A percentile compares a stretch with the other conserved stretches of the same genome.
Evolutionary conservation across 768 basidiomycete genomes (phyloP).

Genomic region (Boletus rufocinnamomeus): DNA sequence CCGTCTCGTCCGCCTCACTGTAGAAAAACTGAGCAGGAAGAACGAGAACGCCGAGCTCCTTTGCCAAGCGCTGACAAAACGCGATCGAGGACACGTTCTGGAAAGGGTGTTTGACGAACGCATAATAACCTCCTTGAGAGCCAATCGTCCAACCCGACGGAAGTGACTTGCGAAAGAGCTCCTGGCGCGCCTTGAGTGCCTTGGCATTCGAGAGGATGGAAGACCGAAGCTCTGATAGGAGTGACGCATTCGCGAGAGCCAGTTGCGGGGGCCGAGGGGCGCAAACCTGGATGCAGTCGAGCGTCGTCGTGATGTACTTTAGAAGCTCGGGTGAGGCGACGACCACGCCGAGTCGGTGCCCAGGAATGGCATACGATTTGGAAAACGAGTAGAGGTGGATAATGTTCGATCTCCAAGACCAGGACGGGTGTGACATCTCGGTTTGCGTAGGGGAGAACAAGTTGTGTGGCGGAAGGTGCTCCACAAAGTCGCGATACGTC

Average conservation of each 20-base stretch:
- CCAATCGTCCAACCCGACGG: slow-evolving; percentile 61
- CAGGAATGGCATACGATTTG: slow-evolving; percentile 80
- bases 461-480: slow-evolving; percentile 52
- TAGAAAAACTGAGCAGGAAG: slow-evolving; percentile 70
- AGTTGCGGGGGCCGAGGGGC: slow-evolving; percentile 72
- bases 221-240: slow-evolving; percentile 52
- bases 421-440: slow-evolving; percentile 5
- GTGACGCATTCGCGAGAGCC: slow-evolving; percentile 52
- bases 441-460: slow-evolving; percentile 45
- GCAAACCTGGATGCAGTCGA: slow-evolving; percentile 83
- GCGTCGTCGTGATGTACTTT: slow-evolving; percentile 50
- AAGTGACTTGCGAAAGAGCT: slow-evolving; percentile 52
- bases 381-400: slow-evolving; percentile 80
- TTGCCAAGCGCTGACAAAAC: slow-evolving; percentile 61
- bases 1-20: slow-evolving; percentile 16
- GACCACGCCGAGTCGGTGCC: slow-evolving; percentile 76
- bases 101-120: slow-evolving; percentile 74
- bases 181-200: slow-evolving; percentile 53
- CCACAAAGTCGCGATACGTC: slow-evolving; percentile 82
- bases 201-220: slow-evolving; percentile 55
- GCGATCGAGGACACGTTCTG: slow-evolving; percentile 44
- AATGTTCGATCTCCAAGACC: slow-evolving; percentile 60
- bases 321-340: slow-evolving; percentile 60
- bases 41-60: slow-evolving; percentile 61
- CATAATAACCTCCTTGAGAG: slow-evolving; percentile 73